These are phyloP conservation scores for Mycena alexandri DNA, from an alignment of 768 basidiomycete genomes.

Conservation along the genomic window DNA sequence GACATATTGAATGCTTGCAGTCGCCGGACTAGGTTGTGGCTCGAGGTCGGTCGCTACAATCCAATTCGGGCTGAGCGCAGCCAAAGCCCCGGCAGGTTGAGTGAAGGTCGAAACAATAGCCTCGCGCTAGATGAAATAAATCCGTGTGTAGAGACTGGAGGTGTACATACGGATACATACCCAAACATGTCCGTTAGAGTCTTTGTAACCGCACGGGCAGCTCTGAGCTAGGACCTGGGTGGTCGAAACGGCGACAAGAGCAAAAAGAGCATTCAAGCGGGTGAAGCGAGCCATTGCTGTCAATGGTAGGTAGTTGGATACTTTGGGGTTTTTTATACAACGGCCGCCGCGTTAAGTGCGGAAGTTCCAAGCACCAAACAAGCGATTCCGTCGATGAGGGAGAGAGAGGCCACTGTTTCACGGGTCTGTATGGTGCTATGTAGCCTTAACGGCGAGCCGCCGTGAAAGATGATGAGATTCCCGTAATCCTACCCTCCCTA, in stretches of 20 bases:
- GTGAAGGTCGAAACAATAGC: constrained; percentile 33
- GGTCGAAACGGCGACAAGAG: neutral
- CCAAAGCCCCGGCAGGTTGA: constrained; percentile 30
- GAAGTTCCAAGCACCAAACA: too few relatives aligned
- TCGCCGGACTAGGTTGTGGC: constrained; percentile 13
- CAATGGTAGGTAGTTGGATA: too few relatives aligned
- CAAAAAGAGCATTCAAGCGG: constrained; percentile 10
- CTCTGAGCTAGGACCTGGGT: constrained; percentile 24
- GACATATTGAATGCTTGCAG: constrained; percentile 34
- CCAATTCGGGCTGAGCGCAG: constrained; percentile 33
- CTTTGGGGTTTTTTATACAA: too few relatives aligned
- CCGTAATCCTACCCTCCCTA: too few relatives aligned
- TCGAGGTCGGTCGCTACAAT: constrained; percentile 30
- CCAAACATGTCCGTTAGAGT: constrained; percentile 35
- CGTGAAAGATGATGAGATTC: too few relatives aligned
- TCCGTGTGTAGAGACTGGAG: neutral
- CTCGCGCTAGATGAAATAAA: constrained; percentile 21
- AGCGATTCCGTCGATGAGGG: too few relatives aligned
- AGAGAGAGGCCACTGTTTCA: too few relatives aligned
- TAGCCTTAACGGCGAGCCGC: too few relatives aligned
- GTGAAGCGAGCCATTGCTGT: constrained; percentile 12
- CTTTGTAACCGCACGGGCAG: constrained; percentile 36
- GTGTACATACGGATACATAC: neutral
- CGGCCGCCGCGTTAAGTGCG: too few relatives aligned
- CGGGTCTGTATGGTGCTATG: too few relatives aligned